A percentile compares a stretch with the other conserved stretches of the same genome.
Evolutionary conservation across 2,329 filamentous ascomycete species (phyloP).

Genomic region (Nigrospora osmanthi): DNA sequence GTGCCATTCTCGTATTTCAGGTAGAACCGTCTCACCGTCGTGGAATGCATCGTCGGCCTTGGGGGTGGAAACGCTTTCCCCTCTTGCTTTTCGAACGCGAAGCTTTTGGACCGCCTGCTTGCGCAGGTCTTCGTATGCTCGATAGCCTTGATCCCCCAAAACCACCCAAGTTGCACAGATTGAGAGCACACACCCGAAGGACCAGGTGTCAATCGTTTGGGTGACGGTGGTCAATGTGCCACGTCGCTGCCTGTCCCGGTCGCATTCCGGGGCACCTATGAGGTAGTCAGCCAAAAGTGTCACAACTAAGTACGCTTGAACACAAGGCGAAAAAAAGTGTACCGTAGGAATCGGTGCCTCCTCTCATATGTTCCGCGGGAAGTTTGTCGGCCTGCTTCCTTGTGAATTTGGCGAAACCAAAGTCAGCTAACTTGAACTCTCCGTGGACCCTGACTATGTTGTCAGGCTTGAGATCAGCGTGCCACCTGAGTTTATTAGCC

Average conservation of each 20-base stretch:
- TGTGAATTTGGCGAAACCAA: conserved; percentile 21
- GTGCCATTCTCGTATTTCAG: conserved; percentile 14
- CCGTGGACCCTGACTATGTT: conserved; percentile 22
- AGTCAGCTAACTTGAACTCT: conserved; percentile 28
- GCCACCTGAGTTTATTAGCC: conserved; percentile 20
- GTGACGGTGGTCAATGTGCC: conserved; percentile 1
- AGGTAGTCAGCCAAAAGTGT: not conserved
- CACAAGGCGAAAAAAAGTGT: not conserved
- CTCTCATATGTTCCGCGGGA: conserved; percentile 4
- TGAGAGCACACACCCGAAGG: conserved; percentile 28
- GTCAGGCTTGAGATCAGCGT: conserved; percentile 26
- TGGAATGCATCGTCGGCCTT: conserved; percentile 14
- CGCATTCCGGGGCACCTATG: conserved; percentile 4
- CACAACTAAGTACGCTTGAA: not conserved
- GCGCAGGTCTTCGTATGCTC: conserved; percentile 14
- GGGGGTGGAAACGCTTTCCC: not conserved
- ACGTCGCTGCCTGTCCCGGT: not conserved
- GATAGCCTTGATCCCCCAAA: conserved; percentile 21
- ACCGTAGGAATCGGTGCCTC: conserved; percentile 28
- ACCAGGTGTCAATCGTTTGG: conserved; percentile 25
- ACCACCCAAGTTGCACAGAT: conserved; percentile 28
- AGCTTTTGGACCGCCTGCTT: conserved; percentile 2
- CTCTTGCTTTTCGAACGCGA: not conserved
- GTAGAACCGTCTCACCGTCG: conserved; percentile 11
- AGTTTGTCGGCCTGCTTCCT: not conserved